Conservation (phyloP, 208 protist genomes). For the Trypanosoma cruzi region DNA sequence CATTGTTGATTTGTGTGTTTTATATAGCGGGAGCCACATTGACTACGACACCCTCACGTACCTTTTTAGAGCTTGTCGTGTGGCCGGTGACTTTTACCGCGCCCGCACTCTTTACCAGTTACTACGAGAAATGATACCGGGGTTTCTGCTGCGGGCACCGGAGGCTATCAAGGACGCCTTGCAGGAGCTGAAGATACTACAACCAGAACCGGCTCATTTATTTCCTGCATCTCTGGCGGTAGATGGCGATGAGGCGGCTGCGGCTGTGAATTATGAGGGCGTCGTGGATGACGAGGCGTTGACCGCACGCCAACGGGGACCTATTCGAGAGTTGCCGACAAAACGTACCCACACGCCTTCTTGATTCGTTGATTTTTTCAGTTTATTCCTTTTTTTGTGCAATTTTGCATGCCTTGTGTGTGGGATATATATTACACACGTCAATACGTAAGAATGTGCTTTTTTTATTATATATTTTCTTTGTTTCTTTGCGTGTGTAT, state of each 20-base stretch:
- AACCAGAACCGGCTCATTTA: slow-evolving; percentile 49
- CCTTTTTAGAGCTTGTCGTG: slow-evolving; percentile 77
- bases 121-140: slow-evolving; percentile 74
- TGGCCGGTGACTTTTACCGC: slow-evolving; percentile 78
- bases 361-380: background rate
- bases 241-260: background rate
- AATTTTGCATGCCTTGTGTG: background rate
- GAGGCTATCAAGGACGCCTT: slow-evolving; percentile 49
- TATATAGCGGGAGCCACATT: slow-evolving; percentile 77
- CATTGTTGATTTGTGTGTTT: slow-evolving; percentile 81
- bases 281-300: slow-evolving; percentile 17
- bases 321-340: slow-evolving; percentile 27
- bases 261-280: slow-evolving; percentile 10
- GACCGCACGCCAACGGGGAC: slow-evolving; percentile 4
- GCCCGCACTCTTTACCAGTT: slow-evolving; percentile 75
- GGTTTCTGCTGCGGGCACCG: slow-evolving; percentile 77
- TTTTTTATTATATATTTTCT: too few species aligned
- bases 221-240: slow-evolving; percentile 29
- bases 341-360: background rate
- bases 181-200: slow-evolving; percentile 61
- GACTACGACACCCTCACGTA: slow-evolving; percentile 74
- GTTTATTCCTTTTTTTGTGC: background rate
- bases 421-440: too few species aligned
- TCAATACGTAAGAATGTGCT: too few species aligned
- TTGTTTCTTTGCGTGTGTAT: background rate